A percentile compares a stretch with the other conserved stretches of the same genome.
Conservation (phyloP, 805 yeast genomes). For the Candida glaebosa region DNA sequence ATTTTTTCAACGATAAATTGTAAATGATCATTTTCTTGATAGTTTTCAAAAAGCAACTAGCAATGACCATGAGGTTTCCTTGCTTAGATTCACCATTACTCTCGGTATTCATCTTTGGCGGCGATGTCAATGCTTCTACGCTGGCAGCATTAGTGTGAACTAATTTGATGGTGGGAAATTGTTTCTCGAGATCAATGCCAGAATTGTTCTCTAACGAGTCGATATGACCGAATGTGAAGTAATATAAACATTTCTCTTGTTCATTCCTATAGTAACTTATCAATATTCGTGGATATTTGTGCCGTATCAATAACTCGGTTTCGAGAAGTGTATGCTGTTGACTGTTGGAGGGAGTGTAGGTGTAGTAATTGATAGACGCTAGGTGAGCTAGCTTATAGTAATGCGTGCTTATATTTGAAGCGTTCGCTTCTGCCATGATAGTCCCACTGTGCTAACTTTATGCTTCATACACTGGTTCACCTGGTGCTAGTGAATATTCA, state of each 20-base stretch:
- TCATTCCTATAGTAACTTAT: constrained; percentile 29
- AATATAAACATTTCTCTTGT: constrained; percentile 32
- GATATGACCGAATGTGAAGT: constrained; percentile 30
- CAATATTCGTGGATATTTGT: constrained; percentile 33
- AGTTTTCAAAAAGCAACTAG: constrained; percentile 37
- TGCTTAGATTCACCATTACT: constrained; percentile 8
- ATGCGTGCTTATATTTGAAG: constrained; percentile 32
- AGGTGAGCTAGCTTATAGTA: constrained; percentile 40
- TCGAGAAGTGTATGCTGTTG: constrained; percentile 40
- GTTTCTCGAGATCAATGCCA: constrained; percentile 13
- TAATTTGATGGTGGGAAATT: constrained; percentile 22
- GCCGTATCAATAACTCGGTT: constrained; percentile 34
- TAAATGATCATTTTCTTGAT: constrained; percentile 35
- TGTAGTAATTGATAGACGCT: constrained; percentile 23
- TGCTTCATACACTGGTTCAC: no score
- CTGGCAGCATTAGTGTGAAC: constrained; percentile 20
- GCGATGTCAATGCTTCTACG: constrained; percentile 26
- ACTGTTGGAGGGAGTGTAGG: constrained; percentile 24
- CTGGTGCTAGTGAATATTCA: no score
- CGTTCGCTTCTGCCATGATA: constrained; percentile 15
- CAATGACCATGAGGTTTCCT: constrained; percentile 29
- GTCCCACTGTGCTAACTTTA: no score
- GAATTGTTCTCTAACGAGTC: constrained; percentile 8
- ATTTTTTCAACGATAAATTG: constrained; percentile 24
- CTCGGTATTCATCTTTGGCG: constrained; percentile 19